These are phyloP conservation scores for Purshia tridentata DNA, from an alignment of 306 rosid species.

Conservation along the genomic window DNA sequence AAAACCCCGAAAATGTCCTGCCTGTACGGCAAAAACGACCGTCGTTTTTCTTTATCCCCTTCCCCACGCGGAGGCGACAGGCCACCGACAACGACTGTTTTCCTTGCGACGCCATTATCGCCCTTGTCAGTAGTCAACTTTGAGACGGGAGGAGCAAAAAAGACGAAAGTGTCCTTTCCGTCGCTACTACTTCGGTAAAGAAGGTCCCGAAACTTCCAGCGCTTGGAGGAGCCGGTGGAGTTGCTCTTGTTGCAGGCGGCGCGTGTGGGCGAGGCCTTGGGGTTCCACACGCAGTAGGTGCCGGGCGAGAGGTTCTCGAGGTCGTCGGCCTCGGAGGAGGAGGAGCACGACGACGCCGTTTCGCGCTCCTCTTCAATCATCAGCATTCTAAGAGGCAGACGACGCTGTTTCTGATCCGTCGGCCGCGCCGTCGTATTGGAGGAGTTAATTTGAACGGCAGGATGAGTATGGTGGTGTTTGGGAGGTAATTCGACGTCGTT, in stretches of 20 bases:
- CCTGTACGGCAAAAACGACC: conserved; percentile 41
- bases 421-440: not conserved
- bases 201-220: conserved; percentile 70
- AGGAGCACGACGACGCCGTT: conserved; percentile 54
- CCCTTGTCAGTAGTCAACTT: conserved; percentile 2
- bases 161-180: conserved; percentile 38
- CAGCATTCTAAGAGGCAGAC: conserved; percentile 59
- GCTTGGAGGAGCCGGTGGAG: conserved; percentile 54
- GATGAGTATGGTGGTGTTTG: no score
- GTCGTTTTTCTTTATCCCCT: conserved; percentile 38
- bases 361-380: conserved; percentile 78
- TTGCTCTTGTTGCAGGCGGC: conserved; percentile 48
- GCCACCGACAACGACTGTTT: not conserved
- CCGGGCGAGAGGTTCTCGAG: conserved; percentile 44
- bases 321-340: conserved; percentile 66
- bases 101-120: conserved; percentile 1
- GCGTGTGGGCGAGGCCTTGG: conserved; percentile 21
- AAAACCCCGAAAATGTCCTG: conserved; percentile 58
- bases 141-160: conserved; percentile 1
- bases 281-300: conserved; percentile 73
- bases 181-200: conserved; percentile 53
- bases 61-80: no score
- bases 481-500: no score
- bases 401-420: conserved; percentile 21
- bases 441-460: not conserved